Evolutionary conservation across 352 stramenopile species (phyloP).

Genomic region (Phytopythium oedochilum): DNA sequence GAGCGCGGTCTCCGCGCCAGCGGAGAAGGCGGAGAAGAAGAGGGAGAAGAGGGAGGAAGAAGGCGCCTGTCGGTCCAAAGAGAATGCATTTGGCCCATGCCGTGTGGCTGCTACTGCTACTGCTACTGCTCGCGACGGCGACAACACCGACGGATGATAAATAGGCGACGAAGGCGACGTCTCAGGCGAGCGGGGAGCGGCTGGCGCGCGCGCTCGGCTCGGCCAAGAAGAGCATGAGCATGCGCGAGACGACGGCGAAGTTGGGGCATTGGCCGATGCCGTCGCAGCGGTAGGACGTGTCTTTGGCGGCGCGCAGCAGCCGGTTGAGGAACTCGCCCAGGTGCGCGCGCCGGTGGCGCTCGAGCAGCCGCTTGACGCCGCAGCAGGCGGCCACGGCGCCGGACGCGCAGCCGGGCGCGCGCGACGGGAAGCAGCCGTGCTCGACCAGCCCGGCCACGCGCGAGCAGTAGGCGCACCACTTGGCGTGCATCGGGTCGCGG

Average conservation of each 20-base stretch:
- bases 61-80: no score
- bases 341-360: slow-evolving; percentile 22
- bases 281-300: slow-evolving; percentile 45
- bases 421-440: slow-evolving; percentile 39
- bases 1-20: no score
- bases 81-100: no score
- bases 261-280: slow-evolving; percentile 30
- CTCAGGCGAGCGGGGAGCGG: background rate
- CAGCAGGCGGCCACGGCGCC: slow-evolving; percentile 13
- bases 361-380: slow-evolving; percentile 13
- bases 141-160: no score
- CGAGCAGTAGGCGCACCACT: slow-evolving; percentile 58
- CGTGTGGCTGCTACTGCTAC: no score
- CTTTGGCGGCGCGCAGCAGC: slow-evolving; percentile 36
- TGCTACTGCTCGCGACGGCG: no score
- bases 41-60: no score
- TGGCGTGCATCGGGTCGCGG: slow-evolving; percentile 29
- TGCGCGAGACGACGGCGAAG: slow-evolving; percentile 37
- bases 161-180: no score
- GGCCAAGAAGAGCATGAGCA: slow-evolving; percentile 52
- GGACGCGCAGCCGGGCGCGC: slow-evolving; percentile 14
- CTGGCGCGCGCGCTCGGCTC: slow-evolving; percentile 10
- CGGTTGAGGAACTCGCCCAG: slow-evolving; percentile 39
- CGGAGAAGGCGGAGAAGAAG: no score
- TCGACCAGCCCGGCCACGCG: slow-evolving; percentile 33